Conservation (phyloP, 2,329 filamentous ascomycete species). For the Trichoderma afroharzianum region DNA sequence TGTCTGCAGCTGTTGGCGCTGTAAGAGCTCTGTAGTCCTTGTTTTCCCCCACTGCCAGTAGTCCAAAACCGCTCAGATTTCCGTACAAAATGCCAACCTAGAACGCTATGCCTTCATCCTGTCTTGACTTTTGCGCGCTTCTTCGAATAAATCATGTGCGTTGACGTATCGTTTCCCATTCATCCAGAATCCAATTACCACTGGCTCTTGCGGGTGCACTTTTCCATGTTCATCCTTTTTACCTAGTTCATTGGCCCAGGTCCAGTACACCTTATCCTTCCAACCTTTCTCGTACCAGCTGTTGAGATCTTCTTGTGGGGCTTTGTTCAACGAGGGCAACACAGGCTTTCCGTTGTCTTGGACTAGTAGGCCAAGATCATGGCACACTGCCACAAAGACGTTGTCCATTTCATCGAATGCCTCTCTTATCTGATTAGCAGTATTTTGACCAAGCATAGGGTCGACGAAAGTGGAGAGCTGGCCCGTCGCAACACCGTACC, state of each 20-base stretch:
- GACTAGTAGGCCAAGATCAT: neutral
- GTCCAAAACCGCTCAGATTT: too few relatives aligned
- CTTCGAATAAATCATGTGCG: neutral
- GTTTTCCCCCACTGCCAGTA: too few relatives aligned
- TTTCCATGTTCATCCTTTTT: neutral
- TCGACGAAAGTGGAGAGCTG: neutral
- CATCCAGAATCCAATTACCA: neutral
- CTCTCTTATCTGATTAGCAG: neutral
- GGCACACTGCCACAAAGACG: neutral
- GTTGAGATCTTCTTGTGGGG: neutral
- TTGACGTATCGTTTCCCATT: neutral
- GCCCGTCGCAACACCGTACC: neutral
- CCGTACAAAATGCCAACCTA: too few relatives aligned
- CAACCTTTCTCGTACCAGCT: slow-evolving; percentile 5
- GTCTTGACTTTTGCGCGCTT: neutral
- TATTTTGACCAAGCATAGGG: neutral
- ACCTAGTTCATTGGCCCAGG: neutral
- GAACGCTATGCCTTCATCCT: neutral
- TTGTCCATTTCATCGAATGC: slow-evolving; percentile 9
- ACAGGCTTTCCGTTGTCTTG: neutral
- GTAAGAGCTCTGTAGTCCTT: too few relatives aligned
- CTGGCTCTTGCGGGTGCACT: neutral
- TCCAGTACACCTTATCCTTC: slow-evolving; percentile 3
- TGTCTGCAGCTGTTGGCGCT: too few relatives aligned
- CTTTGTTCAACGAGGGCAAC: neutral